Conservation (phyloP, 345 rosid species). For the Mercurialis annua region DNA sequence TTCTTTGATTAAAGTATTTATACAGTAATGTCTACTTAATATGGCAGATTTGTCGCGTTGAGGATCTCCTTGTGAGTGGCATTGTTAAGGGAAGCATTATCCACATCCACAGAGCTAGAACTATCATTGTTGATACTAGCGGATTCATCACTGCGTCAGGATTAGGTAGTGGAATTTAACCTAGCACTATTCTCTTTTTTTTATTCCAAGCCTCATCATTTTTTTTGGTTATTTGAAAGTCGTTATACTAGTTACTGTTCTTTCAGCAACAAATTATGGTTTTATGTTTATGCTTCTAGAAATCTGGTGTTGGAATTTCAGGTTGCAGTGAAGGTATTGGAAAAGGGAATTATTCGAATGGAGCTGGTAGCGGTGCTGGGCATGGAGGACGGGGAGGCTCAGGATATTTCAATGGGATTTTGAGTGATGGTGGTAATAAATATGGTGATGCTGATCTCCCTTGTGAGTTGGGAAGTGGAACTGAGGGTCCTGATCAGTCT, state of each 20-base stretch:
- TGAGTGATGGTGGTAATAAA: constrained; percentile 70
- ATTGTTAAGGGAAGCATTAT: constrained; percentile 81
- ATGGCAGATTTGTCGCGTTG: constrained; percentile 87
- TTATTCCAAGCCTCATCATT: neutral
- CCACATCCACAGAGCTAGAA: constrained; percentile 91
- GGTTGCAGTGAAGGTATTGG: constrained; percentile 93
- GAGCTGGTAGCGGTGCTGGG: constrained; percentile 98
- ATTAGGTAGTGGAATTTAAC: constrained; percentile 51
- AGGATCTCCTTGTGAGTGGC: constrained; percentile 90
- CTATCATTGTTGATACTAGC: constrained; percentile 57
- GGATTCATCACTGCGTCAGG: constrained; percentile 81
- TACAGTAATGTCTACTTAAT: constrained; percentile 1
- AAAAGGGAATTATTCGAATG: constrained; percentile 73
- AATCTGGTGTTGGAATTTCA: constrained; percentile 27
- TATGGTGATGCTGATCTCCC: constrained; percentile 92
- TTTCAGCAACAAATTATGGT: constrained; percentile 2
- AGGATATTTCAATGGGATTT: constrained; percentile 78
- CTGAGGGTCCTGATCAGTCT: constrained; percentile 69
- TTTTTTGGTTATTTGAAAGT: constrained; percentile 16
- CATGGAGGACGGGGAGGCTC: constrained; percentile 97
- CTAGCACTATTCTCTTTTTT: constrained; percentile 12
- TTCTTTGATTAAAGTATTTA: neutral
- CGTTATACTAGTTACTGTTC: constrained; percentile 17
- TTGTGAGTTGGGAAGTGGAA: constrained; percentile 95
- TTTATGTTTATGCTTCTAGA: constrained; percentile 20